Evolutionary conservation across 2,329 filamentous ascomycete species (phyloP), one percentile per base, ranked within the genome.

Genomic region (Xylaria sp.): DNA sequence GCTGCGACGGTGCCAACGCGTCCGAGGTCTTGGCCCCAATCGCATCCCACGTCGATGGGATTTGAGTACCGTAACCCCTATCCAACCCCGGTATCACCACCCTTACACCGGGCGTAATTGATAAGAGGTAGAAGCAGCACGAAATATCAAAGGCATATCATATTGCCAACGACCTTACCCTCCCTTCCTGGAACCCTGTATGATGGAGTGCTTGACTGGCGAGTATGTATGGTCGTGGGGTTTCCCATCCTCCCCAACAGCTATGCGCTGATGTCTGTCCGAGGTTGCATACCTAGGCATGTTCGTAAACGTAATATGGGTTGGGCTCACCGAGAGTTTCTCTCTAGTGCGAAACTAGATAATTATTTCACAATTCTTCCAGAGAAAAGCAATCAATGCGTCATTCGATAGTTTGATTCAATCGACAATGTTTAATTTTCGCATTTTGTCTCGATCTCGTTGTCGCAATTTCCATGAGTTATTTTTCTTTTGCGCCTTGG

Each of bases 11-110:
- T 70, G 64, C 60, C 61, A 58, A 38, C 42, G 64, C 54, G 51
- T 62, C 65, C 36, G 58, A 58, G 36, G 51, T 70, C 65, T 62
- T 68, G 58, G 60, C 68, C 65, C 68, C 68, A 68, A 65, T 70
- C 61, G 58, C 65, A 63, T 67, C 65, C 51, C 61, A 6, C 61
- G 38, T 26, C 62, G 44, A 42, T 36, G 44, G 38, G 36, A 59
- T 28, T 33, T 49, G 53, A 51, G 44, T 51, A 60, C 59, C 15
- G 53, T 38, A 53, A 31, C 46, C 46, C 59, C 28, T 57, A 65
- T 68, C 61, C 28, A 56, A 57, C 53, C 59, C 28, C 56, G 38
- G 28, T 46, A 57, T 51, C 68, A 60, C 54, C 51, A 60, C 58
- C 56, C 64, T 53, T 38, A 48, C 54, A 62, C 57, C 54, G 54